Base-by-base conservation (phyloP, 2,329 filamentous ascomycete genomes). In the Penicillium brevicompactum region DNA sequence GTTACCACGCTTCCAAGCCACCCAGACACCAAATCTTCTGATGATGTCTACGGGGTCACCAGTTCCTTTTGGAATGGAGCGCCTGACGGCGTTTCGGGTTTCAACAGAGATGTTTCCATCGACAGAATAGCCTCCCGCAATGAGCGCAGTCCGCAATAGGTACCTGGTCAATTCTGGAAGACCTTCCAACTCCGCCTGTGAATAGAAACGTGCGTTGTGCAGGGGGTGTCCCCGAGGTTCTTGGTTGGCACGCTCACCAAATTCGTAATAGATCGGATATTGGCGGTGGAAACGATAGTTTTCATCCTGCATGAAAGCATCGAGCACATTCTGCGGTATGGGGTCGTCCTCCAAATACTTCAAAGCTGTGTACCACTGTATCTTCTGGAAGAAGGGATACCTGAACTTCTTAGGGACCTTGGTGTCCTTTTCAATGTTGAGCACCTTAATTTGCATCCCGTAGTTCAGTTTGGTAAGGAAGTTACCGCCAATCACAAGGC, bases 401-500 rank as follows among this genome's bases (percentile, higher is more conserved):
- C 85, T 77, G 67, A 88, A 88, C 62, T 86, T 87, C 60, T 80
- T 75, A 1, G 84, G 82, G 4, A 87, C 86, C 57, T 86, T 85
- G 60, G 86, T 88, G 52, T 81, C 82, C 68, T 87, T 88, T 68
- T 89, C 86, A 44, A 88, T 84, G 49, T 87, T 84, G 30, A 83
- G 78, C 8, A 89, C 78, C 60, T 82, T 83, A 65, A 89, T 83
- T 67, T 89, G 86, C 78, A 87, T 87, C 53, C 81, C 81, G 67
- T 85, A 87, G 55, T 87, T 85, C 69, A 87, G 78, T 52, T 82
- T 76, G 5, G 85, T 88, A 43, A 89, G 74, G 63, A 88, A 89
- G 64, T 89, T 89, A 49, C 86, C 86, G n/a, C 86, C 86, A 57
- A 89, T 87, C 27, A 89, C 86, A 46, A 89, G 73, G 63, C 86